These are phyloP conservation scores for Ulmus americana DNA, from an alignment of 331 rosid genomes.

Conservation along the genomic window DNA sequence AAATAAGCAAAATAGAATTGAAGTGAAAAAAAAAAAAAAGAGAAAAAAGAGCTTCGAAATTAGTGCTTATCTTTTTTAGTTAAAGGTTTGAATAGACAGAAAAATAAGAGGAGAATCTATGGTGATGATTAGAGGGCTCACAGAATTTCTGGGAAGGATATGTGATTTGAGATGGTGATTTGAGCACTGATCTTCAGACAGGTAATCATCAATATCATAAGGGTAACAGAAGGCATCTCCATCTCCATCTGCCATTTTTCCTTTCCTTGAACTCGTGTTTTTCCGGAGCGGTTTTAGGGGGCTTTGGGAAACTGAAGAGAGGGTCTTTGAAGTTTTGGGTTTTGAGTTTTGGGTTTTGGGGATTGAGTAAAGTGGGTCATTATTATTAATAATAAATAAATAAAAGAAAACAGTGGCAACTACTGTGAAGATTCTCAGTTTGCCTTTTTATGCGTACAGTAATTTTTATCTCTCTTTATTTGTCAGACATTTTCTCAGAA, in stretches of 20 bases:
- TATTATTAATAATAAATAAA: not conserved
- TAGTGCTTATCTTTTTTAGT: not conserved
- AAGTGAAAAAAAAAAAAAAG: not conserved
- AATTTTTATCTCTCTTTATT: conserved; percentile 31
- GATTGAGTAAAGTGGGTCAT: conserved; percentile 33
- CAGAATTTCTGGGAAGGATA: conserved; percentile 35
- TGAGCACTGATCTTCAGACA: conserved; percentile 27
- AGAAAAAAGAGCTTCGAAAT: not conserved
- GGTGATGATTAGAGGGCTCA: conserved; percentile 31
- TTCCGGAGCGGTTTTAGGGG: not conserved
- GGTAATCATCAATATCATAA: conserved; percentile 39
- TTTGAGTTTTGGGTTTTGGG: conserved; percentile 19
- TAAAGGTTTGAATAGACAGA: conserved; percentile 13
- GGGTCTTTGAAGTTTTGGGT: not conserved
- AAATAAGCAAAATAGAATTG: not conserved
- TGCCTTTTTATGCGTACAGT: conserved; percentile 27
- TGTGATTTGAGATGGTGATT: conserved; percentile 32
- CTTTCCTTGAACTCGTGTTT: not conserved
- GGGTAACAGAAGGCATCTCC: conserved; percentile 54
- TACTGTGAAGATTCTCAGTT: conserved; percentile 77
- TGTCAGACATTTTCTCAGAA: conserved; percentile 59
- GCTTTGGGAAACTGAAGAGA: not conserved
- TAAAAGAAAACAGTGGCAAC: conserved; percentile 33
- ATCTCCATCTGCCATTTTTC: conserved; percentile 35
- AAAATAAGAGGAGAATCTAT: not conserved